Conservation (phyloP, 31 red algal genomes). For the Odonthalia washingtoniensis region DNA sequence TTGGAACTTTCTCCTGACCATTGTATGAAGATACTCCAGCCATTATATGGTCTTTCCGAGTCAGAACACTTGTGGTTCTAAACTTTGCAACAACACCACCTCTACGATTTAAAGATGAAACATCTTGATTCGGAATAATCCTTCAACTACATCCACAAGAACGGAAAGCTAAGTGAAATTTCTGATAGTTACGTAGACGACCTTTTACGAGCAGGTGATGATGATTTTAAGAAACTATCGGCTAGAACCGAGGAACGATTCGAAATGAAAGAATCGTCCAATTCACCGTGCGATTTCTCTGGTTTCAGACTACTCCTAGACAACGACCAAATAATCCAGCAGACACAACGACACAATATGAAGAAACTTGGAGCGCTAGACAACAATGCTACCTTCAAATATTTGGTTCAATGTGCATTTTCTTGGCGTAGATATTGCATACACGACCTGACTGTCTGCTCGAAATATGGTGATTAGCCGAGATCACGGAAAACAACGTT, state of each 20-base stretch:
- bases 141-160: background rate
- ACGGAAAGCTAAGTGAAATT: slow-evolving; percentile 14
- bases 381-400: background rate
- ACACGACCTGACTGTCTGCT: slow-evolving; percentile 27
- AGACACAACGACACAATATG: too few relatives aligned
- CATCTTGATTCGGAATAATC: slow-evolving; percentile 42
- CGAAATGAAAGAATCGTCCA: slow-evolving; percentile 23
- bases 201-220: slow-evolving; percentile 11
- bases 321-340: too few relatives aligned
- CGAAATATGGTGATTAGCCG: slow-evolving; percentile 39
- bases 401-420: slow-evolving; percentile 49
- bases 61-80: slow-evolving; percentile 27
- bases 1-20: slow-evolving; percentile 44
- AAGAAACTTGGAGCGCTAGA: slow-evolving; percentile 35
- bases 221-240: background rate
- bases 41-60: slow-evolving; percentile 17
- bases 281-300: slow-evolving; percentile 17
- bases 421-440: slow-evolving; percentile 35
- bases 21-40: slow-evolving; percentile 32
- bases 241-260: background rate
- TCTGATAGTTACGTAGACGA: slow-evolving; percentile 45
- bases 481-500: slow-evolving; percentile 18
- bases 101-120: slow-evolving; percentile 4
- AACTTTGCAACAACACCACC: slow-evolving; percentile 27
- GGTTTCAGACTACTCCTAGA: too few relatives aligned